phyloP scores from a whole-genome alignment of 2,329 filamentous ascomycete genomes.

The Cercospora sesami region DNA sequence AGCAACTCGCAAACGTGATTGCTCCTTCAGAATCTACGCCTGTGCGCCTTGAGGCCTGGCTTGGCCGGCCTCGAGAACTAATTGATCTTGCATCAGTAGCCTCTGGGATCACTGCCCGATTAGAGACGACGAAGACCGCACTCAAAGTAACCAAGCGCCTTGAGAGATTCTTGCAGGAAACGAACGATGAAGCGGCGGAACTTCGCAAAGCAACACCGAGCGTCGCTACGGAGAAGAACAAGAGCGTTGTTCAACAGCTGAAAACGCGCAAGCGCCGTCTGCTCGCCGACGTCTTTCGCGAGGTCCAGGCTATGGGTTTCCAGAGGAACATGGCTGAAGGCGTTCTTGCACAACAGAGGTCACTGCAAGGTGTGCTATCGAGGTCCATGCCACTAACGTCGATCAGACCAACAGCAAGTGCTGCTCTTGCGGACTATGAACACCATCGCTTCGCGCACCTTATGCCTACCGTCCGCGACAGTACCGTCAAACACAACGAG shows the following conservation, averaged over 20 bases:
- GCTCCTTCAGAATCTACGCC: background rate
- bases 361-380: constrained; percentile 69
- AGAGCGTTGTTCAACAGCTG: constrained; percentile 78
- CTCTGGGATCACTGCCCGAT: background rate
- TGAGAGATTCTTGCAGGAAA: constrained; percentile 43
- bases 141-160: constrained; percentile 14
- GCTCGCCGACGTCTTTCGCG: constrained; percentile 83
- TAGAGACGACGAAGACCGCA: background rate
- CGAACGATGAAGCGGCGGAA: constrained; percentile 67
- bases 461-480: constrained; percentile 65
- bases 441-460: constrained; percentile 79
- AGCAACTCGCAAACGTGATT: background rate
- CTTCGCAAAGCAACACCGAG: constrained; percentile 81
- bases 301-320: constrained; percentile 84
- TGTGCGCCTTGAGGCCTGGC: constrained; percentile 13
- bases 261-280: constrained; percentile 88
- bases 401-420: background rate
- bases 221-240: constrained; percentile 82
- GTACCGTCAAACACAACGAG: constrained; percentile 72
- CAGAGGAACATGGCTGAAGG: constrained; percentile 76
- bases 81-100: background rate
- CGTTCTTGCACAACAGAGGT: constrained; percentile 70
- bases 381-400: constrained; percentile 44
- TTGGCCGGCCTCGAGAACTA: constrained; percentile 6
- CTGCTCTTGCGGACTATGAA: constrained; percentile 61